phyloP scores from a whole-genome alignment of 169 alveolate genomes.

The Amoebophrya sp. region DNA sequence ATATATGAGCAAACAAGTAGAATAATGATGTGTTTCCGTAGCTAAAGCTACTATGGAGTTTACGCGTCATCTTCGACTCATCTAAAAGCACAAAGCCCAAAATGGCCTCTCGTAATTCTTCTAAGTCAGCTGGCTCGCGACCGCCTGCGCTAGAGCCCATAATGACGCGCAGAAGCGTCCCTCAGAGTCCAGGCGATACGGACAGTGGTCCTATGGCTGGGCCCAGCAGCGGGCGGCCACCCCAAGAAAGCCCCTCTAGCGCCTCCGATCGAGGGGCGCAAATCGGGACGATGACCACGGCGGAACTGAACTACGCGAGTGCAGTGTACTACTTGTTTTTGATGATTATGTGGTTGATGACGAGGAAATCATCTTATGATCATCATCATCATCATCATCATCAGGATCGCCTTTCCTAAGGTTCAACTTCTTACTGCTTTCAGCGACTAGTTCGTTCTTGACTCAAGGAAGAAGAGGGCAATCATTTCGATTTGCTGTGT shows the following conservation, averaged over 20 bases:
- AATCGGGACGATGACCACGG: not conserved
- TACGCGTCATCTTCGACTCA: no score
- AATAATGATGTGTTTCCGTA: no score
- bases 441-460: not conserved
- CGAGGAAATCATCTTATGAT: not conserved
- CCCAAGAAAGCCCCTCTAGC: not conserved
- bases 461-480: not conserved
- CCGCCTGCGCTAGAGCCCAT: no score
- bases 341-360: not conserved
- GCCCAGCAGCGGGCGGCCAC: not conserved
- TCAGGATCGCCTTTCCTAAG: not conserved
- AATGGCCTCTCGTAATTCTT: no score
- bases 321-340: not conserved
- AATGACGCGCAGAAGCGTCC: no score
- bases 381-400: not conserved
- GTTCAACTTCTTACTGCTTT: not conserved
- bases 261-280: not conserved
- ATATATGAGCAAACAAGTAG: no score
- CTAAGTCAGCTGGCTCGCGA: no score
- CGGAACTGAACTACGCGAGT: not conserved
- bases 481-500: not conserved
- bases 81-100: no score
- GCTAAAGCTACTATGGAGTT: no score
- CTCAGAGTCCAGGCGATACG: no score
- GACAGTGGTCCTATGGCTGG: no score